These are phyloP conservation scores for Huntiella moniliformis DNA, from an alignment of 2,329 filamentous ascomycete genomes.

Conservation along the genomic window DNA sequence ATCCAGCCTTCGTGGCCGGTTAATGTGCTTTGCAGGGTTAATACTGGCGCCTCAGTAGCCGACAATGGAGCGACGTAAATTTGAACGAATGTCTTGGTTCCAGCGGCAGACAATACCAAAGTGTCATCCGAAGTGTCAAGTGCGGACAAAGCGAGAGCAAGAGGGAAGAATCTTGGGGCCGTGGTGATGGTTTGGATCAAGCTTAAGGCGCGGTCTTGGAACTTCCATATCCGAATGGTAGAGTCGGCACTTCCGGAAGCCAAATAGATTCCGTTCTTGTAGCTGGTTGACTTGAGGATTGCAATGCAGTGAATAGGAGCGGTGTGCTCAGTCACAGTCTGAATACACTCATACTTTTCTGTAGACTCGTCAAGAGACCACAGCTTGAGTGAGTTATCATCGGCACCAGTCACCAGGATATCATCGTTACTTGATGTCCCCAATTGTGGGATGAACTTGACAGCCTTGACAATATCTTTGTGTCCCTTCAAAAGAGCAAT, in stretches of 20 bases:
- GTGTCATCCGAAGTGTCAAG: constrained; percentile 34
- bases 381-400: constrained; percentile 58
- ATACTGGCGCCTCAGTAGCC: constrained; percentile 25
- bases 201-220: constrained; percentile 30
- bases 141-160: constrained; percentile 50
- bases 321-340: constrained; percentile 43
- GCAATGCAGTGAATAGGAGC: constrained; percentile 55
- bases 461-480: constrained; percentile 59
- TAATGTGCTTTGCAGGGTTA: constrained; percentile 57
- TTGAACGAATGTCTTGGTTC: constrained; percentile 67
- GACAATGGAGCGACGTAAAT: constrained; percentile 44
- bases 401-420: constrained; percentile 47
- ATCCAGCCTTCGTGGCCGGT: constrained; percentile 92
- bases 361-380: constrained; percentile 30
- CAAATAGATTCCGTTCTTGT: constrained; percentile 29
- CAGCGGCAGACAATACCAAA: constrained; percentile 62
- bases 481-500: constrained; percentile 55
- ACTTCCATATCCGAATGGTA: constrained; percentile 49
- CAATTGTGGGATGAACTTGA: constrained; percentile 49
- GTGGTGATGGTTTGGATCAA: constrained; percentile 54
- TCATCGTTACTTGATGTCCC: constrained; percentile 23
- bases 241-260: constrained; percentile 70
- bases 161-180: constrained; percentile 61
- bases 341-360: constrained; percentile 23
- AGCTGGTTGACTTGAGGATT: constrained; percentile 19